Conservation (phyloP, 768 basidiomycete species). For the Mycena kentingensis region DNA sequence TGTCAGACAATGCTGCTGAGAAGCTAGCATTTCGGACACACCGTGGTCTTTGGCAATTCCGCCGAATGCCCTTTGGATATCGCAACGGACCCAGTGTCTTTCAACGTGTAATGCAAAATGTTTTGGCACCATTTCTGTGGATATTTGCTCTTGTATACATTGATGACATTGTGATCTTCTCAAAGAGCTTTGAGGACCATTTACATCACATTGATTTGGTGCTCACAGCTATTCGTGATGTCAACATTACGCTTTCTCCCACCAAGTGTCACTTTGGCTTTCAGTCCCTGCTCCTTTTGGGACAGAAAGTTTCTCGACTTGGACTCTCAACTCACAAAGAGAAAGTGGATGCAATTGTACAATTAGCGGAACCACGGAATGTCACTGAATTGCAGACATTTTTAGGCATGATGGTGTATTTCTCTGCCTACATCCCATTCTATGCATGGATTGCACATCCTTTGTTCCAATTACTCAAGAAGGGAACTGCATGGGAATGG, state of each 20-base stretch:
- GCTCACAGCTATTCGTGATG: conserved; percentile 27
- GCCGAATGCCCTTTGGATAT: conserved; percentile 42
- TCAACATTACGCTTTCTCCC: conserved; percentile 36
- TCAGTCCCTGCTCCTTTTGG: conserved; percentile 36
- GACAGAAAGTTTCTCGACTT: conserved; percentile 41
- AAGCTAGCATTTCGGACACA: conserved; percentile 43
- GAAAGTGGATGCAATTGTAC: conserved; percentile 37
- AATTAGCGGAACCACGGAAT: conserved; percentile 30
- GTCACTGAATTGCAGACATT: conserved; percentile 33
- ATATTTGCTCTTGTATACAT: conserved; percentile 44
- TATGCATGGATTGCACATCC: conserved; percentile 37
- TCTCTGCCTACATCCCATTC: conserved; percentile 37
- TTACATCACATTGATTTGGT: conserved; percentile 32
- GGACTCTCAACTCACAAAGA: conserved; percentile 40
- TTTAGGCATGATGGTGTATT: conserved; percentile 42
- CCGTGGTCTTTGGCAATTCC: conserved; percentile 42
- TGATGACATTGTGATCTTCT: conserved; percentile 44
- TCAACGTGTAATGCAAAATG: conserved; percentile 42
- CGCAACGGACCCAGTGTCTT: conserved; percentile 41
- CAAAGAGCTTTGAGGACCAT: conserved; percentile 31
- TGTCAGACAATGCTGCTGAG: conserved; percentile 30
- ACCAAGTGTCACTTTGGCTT: conserved; percentile 38
- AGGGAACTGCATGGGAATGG: conserved; percentile 30
- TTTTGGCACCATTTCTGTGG: conserved; percentile 40
- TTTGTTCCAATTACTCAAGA: conserved; percentile 35